Base-by-base conservation (phyloP, 1,284 basidiomycete species). In the Dichomitus squalens region DNA sequence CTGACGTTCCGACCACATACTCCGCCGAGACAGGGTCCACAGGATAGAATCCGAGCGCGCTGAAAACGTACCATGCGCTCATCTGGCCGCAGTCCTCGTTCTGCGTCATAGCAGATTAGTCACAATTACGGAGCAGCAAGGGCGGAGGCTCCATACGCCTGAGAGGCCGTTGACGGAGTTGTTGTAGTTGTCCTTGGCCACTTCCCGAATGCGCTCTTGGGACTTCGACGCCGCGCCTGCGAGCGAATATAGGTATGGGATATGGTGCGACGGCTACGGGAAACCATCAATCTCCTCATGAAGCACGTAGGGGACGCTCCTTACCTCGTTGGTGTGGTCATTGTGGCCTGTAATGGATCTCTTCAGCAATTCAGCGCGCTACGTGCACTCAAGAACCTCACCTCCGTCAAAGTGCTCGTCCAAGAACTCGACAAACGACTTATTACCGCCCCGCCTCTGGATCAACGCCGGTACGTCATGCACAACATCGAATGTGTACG, bases 11-110 rank as follows among this genome's bases (percentile, higher is more conserved):
- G 41, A 93, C 77, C 52, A 92, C 78, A 58, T 92, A 93, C 64
- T 85, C 82, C 7, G 83, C 82, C 0, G 86, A 88, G 0, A 88
- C 87, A 0, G 91, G 90, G 68, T 92, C 86, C 50, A 94, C 90
- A n/a, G 92, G 91, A 66, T 94, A 95, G 73, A 94, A 89, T 0
- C 92, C 92, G 68, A 95, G 77, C 1, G 88, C 85, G 43, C 85
- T 86, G 73, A 93, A 94, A 11, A 93, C 78, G 68, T 88, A 93
- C 92, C 92, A 94, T 0, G 91, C 88, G 65, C 87, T 90, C 90
- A 93, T 93, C 70, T 94, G 92, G 0, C 92, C 92, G 64, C 92
- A 93, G 66, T 95, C 92, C 70, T 95, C 92, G 66, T 94, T 95
- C 85, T 91, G 63, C 29, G 36, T 8, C 7, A 18, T n/a, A 9